phyloP scores from a whole-genome alignment of 768 basidiomycete genomes.

The Exsudoporus frostii region DNA sequence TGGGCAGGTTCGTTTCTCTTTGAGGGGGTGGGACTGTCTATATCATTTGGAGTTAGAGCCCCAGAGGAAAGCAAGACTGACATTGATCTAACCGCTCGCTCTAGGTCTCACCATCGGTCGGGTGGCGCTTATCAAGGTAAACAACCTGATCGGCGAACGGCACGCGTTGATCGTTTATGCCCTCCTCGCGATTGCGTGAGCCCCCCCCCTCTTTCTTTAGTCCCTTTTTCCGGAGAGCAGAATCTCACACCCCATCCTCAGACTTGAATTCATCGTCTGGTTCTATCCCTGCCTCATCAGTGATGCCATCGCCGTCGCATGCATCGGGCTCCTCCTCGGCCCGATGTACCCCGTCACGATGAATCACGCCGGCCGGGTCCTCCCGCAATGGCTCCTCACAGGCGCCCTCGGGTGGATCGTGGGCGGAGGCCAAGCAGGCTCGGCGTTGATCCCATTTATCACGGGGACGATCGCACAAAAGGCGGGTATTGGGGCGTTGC shows the following conservation, averaged over 20 bases:
- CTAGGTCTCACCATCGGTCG: slow-evolving; percentile 54
- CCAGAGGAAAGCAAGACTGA: too few species aligned
- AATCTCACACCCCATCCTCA: slow-evolving; percentile 14
- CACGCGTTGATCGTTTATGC: slow-evolving; percentile 49
- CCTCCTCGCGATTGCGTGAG: slow-evolving; percentile 39
- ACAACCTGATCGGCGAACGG: slow-evolving; percentile 50
- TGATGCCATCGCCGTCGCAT: slow-evolving; percentile 49
- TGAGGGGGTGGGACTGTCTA: too few species aligned
- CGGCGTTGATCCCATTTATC: slow-evolving; percentile 65
- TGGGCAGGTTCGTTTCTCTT: slow-evolving; percentile 40
- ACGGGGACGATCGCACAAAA: slow-evolving; percentile 63
- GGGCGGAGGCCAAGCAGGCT: slow-evolving; percentile 63
- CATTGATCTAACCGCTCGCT: neutral
- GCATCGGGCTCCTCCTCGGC: slow-evolving; percentile 50
- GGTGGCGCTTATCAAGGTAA: slow-evolving; percentile 49
- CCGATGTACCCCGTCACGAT: slow-evolving; percentile 51
- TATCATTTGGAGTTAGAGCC: too few species aligned
- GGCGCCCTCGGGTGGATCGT: slow-evolving; percentile 63
- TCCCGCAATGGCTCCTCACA: slow-evolving; percentile 65
- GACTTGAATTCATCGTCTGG: slow-evolving; percentile 56
- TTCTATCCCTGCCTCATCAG: slow-evolving; percentile 47
- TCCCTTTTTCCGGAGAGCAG: neutral
- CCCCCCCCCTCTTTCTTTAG: neutral
- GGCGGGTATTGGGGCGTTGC: slow-evolving; percentile 44
- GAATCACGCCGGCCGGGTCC: slow-evolving; percentile 59